A percentile compares a stretch with the other conserved stretches of the same genome.
Evolutionary conservation across 805 yeast species (phyloP).

Genomic region (Candida gorgasii): DNA sequence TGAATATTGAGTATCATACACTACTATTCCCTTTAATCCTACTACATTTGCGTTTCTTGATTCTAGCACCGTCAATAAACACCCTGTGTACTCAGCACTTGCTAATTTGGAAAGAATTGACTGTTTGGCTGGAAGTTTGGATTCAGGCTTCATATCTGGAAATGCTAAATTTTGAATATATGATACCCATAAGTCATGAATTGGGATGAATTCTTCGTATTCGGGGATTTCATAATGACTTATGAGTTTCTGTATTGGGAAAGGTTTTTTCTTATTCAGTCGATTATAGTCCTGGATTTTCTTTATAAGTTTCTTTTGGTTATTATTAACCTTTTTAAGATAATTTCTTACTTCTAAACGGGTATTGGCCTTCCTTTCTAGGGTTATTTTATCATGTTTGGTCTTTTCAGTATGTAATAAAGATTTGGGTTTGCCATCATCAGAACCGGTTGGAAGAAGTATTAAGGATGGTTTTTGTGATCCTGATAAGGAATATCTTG

Average conservation of each 20-base stretch:
- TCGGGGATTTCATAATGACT: conserved; percentile 32
- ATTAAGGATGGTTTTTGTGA: conserved; percentile 48
- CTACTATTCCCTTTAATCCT: conserved; percentile 71
- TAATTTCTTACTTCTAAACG: conserved; percentile 46
- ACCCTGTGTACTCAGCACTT: conserved; percentile 81
- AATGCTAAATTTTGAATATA: conserved; percentile 62
- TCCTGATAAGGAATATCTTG: conserved; percentile 48
- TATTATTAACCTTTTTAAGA: conserved; percentile 33
- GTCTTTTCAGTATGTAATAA: conserved; percentile 19
- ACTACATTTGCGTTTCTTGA: conserved; percentile 57
- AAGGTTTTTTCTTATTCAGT: conserved; percentile 21
- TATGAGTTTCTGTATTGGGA: conserved; percentile 25
- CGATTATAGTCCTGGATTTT: conserved; percentile 34
- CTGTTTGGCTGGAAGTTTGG: conserved; percentile 24
- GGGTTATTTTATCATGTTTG: conserved; percentile 9
- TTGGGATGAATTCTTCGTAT: conserved; percentile 52
- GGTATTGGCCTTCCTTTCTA: conserved; percentile 27
- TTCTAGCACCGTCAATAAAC: conserved; percentile 58
- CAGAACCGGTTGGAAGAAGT: conserved; percentile 36
- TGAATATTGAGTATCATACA: conserved; percentile 80
- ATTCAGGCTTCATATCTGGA: conserved; percentile 19
- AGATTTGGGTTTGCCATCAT: conserved; percentile 20
- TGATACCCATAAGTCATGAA: conserved; percentile 71
- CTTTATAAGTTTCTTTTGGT: conserved; percentile 41
- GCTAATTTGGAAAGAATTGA: conserved; percentile 57